Evolutionary conservation across 306 rosid genomes (phyloP).

Genomic region (Cicer yamashitae): DNA sequence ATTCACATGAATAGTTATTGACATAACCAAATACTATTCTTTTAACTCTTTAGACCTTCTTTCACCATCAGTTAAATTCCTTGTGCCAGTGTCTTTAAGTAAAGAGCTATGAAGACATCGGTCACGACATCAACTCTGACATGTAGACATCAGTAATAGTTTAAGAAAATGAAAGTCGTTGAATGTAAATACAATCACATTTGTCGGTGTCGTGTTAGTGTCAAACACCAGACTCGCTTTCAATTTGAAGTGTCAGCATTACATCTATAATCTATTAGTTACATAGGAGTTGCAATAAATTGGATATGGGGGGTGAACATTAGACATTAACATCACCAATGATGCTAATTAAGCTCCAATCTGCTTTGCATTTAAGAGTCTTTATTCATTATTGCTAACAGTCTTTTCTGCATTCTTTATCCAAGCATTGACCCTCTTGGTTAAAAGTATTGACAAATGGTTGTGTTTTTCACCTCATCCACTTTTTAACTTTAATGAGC

Average conservation of each 20-base stretch:
- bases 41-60: conserved; percentile 31
- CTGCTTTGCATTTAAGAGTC: conserved; percentile 6
- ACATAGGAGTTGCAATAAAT: conserved; percentile 24
- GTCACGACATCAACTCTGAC: too few relatives aligned
- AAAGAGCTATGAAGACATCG: not conserved
- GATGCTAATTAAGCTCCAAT: conserved; percentile 3
- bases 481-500: conserved; percentile 32
- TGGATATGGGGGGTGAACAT: conserved; percentile 3
- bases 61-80: conserved; percentile 32
- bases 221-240: too few relatives aligned
- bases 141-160: too few relatives aligned
- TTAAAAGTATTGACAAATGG: not conserved
- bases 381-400: conserved; percentile 5
- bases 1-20: conserved; percentile 31
- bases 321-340: conserved; percentile 7
- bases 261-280: not conserved
- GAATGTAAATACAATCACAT: too few relatives aligned
- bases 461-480: conserved; percentile 13
- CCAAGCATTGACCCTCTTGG: conserved; percentile 21
- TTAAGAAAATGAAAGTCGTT: too few relatives aligned
- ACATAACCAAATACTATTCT: conserved; percentile 14
- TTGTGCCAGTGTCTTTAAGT: not conserved
- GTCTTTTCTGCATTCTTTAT: not conserved
- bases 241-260: too few relatives aligned
- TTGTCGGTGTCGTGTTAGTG: too few relatives aligned